Conservation (phyloP, 257 asterid genomes). For the Solanum virginianum region DNA sequence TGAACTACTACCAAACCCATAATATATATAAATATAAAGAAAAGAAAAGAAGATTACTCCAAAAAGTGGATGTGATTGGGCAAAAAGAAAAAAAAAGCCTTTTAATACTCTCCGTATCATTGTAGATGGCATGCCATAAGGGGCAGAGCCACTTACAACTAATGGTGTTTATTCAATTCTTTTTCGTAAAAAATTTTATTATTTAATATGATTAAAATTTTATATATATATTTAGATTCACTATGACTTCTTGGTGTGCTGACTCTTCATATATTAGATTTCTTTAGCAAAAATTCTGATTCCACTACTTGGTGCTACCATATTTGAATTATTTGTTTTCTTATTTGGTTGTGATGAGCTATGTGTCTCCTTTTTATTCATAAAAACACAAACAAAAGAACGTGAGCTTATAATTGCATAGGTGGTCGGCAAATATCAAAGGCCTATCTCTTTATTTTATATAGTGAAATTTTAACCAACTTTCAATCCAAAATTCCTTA, state of each 20-base stretch:
- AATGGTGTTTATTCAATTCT: background rate
- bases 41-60: background rate
- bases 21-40: background rate
- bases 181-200: background rate
- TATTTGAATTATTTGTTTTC: background rate
- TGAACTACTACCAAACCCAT: background rate
- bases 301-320: background rate
- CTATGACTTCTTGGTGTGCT: background rate
- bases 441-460: background rate
- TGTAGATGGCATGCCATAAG: background rate
- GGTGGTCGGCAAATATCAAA: background rate
- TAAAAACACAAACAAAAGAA: background rate
- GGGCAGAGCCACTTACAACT: background rate
- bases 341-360: background rate
- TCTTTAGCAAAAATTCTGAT: background rate
- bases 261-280: background rate
- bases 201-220: background rate
- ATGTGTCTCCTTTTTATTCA: background rate
- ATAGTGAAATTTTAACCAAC: background rate
- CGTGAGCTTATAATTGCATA: background rate
- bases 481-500: background rate
- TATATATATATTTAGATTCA: rapidly evolving
- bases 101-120: background rate
- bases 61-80: background rate
- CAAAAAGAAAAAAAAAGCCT: background rate